Conservation (phyloP, 495 filamentous ascomycete species). For the Clavariopsis aquatica region DNA sequence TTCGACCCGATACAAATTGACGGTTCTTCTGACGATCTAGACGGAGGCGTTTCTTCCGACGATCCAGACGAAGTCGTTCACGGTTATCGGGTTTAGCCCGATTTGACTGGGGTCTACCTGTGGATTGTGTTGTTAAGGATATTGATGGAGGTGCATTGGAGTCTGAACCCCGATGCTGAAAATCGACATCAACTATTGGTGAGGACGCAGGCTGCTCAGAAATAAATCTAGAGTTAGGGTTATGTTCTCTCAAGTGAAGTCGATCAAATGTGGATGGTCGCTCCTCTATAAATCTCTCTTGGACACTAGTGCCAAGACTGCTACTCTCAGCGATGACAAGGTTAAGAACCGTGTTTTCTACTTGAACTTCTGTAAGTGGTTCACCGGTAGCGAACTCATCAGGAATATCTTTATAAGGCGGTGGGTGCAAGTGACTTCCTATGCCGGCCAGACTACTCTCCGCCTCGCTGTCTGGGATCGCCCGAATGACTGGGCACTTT, state of each 20-base stretch:
- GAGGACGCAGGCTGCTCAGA: neutral
- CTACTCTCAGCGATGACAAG: slow-evolving; percentile 17
- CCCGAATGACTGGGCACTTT: slow-evolving; percentile 7
- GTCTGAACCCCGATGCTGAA: slow-evolving; percentile 1
- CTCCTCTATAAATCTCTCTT: slow-evolving; percentile 25
- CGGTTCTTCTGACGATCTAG: slow-evolving; percentile 8
- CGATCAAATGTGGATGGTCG: slow-evolving; percentile 30
- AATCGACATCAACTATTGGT: neutral
- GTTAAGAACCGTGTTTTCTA: slow-evolving; percentile 21
- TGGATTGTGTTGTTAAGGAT: neutral
- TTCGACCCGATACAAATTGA: slow-evolving; percentile 24
- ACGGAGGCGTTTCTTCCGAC: slow-evolving; percentile 1
- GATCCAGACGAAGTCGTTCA: slow-evolving; percentile 1
- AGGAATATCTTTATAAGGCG: slow-evolving; percentile 20
- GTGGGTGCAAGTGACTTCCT: slow-evolving; percentile 27
- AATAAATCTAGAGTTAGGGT: neutral
- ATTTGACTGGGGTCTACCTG: neutral
- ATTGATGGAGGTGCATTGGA: neutral
- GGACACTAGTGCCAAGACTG: slow-evolving; percentile 14
- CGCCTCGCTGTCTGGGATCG: neutral
- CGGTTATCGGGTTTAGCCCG: neutral
- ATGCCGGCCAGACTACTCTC: slow-evolving; percentile 16
- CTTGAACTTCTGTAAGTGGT: slow-evolving; percentile 14
- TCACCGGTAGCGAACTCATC: slow-evolving; percentile 6
- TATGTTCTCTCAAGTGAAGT: slow-evolving; percentile 9